Conservation (phyloP, 345 rosid species). For the Hibiscus tridactylites region DNA sequence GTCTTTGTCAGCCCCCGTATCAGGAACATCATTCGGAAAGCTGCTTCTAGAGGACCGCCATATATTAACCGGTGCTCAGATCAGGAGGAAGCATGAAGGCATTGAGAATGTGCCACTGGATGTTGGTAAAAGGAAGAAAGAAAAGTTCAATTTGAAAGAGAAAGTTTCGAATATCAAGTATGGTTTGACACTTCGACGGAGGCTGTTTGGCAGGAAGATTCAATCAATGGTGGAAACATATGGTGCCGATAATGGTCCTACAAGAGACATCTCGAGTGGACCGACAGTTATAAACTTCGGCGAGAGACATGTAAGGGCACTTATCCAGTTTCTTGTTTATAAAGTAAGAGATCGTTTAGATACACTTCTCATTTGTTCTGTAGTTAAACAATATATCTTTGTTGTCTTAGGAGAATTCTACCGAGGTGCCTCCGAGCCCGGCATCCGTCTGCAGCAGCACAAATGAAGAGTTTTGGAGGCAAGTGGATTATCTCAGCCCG, state of each 20-base stretch:
- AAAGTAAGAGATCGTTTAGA: not conserved
- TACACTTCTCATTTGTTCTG: not conserved
- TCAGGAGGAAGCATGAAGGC: slow-evolving; percentile 76
- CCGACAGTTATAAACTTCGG: slow-evolving; percentile 40
- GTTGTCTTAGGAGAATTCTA: not conserved
- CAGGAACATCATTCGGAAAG: slow-evolving; percentile 83
- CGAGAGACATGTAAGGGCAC: not conserved
- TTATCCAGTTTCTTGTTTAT: not conserved
- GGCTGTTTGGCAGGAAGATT: slow-evolving; percentile 62
- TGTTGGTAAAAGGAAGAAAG: slow-evolving; percentile 44
- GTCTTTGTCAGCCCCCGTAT: slow-evolving; percentile 79
- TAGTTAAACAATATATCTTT: not conserved
- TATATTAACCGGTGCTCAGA: slow-evolving; percentile 68
- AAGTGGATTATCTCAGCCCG: not conserved
- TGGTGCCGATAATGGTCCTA: slow-evolving; percentile 31
- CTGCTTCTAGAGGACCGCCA: slow-evolving; percentile 78
- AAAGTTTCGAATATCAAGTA: slow-evolving; percentile 64
- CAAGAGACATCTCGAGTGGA: slow-evolving; percentile 56
- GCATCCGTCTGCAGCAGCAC: not conserved
- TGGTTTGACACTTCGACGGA: slow-evolving; percentile 49
- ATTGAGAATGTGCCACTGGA: slow-evolving; percentile 27
- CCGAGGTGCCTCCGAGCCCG: not conserved
- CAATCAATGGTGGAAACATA: slow-evolving; percentile 49
- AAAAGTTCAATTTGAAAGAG: slow-evolving; percentile 59
- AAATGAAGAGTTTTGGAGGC: not conserved